Evolutionary conservation across 306 rosid species (phyloP), one percentile per base, ranked within the genome.

Genomic region (Trichosanthes truncata): DNA sequence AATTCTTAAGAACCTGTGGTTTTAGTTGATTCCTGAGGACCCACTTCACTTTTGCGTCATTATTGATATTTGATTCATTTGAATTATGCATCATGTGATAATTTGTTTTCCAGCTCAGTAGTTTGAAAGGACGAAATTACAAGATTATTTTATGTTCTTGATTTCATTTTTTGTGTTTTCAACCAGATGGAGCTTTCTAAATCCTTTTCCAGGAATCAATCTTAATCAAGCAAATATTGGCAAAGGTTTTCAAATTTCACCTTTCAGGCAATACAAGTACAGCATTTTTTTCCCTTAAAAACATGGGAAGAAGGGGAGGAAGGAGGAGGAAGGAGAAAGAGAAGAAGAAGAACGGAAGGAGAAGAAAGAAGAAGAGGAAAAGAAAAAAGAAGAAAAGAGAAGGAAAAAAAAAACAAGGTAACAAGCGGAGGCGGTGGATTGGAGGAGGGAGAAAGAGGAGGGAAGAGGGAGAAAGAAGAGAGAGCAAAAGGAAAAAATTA

Each of bases 31-130:
- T 68, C 75, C 33, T 21, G 26, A 66, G 74, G 49, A 8, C 74
- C 74, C 74, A 68, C 75, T 68, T 40, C 75, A 68, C 75, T 68
- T 68, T 68, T 68, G 20, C 18, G 26, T 68, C 75, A 68, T 68
- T 66, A 38, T 66, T 38, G 38, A 38, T 66, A 41, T 41, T 26
- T 45, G 33, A 43, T 71, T 71, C 76, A 5, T 71, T 23, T 15
- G 25, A 45, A 71, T 71, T 43, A 40, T 41, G 25, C 43, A 67
- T 20, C 7, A 4, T 41, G 18, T 43, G 7, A 45, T 72, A 5
- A 26, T 72, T 43, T 43, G 56, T 45, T 72, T 72, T 72, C 77
- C 56, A 72, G 33, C 57, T 72, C 35, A 23, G 25, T 40, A n/a
- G 75, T n/a, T 40, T 25, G 52, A 5, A 25, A n/a, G 46, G 4